Evolutionary conservation across 2,329 filamentous ascomycete genomes (phyloP).

Genomic region (Colletotrichum agaves): DNA sequence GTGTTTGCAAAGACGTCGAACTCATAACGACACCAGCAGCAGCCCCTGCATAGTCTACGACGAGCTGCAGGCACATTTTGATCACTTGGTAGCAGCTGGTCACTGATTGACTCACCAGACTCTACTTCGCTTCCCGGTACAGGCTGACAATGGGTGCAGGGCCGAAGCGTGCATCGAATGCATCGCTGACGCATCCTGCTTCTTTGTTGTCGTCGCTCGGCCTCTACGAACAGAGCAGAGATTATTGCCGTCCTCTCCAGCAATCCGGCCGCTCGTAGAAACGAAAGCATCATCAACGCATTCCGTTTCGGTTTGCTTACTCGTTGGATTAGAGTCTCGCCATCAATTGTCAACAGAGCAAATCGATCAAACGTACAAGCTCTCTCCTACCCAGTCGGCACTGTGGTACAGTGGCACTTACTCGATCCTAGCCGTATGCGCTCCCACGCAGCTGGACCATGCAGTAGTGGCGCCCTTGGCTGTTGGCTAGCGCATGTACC

Average conservation of each 20-base stretch:
- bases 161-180: conserved; percentile 31
- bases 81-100: background rate
- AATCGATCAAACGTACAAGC: conserved; percentile 23
- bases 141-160: conserved; percentile 12
- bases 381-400: conserved; percentile 18
- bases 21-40: background rate
- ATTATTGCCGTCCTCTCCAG: background rate
- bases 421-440: conserved; percentile 31
- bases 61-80: conserved; percentile 6
- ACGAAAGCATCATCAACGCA: conserved; percentile 16
- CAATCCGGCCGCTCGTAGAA: background rate
- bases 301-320: conserved; percentile 16
- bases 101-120: conserved; percentile 12
- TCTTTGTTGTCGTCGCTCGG: background rate
- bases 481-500: conserved; percentile 30
- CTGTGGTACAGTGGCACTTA: conserved; percentile 20
- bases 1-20: background rate
- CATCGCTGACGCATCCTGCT: conserved; percentile 25
- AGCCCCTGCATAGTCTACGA: conserved; percentile 27
- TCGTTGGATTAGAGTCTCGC: conserved; percentile 16
- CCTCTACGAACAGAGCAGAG: too few species aligned
- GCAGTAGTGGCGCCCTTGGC: conserved; percentile 32
- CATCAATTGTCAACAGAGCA: conserved; percentile 2
- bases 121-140: background rate
- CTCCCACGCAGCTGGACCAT: conserved; percentile 33